These are phyloP conservation scores for Epithele typhae DNA, from an alignment of 768 basidiomycete species.

Conservation along the genomic window DNA sequence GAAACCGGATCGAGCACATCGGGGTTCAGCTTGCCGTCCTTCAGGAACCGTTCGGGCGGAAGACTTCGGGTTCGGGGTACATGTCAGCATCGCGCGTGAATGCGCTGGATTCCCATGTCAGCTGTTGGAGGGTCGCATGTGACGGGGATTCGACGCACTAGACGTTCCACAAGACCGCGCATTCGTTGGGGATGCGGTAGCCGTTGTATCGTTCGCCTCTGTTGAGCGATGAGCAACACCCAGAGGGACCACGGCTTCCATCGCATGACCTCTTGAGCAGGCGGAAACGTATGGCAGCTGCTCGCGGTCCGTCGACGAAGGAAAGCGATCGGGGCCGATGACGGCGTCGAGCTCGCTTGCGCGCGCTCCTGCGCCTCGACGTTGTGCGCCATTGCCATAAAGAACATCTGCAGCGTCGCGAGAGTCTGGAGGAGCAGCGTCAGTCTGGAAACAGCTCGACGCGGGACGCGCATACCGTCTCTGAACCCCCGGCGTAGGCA, in stretches of 20 bases:
- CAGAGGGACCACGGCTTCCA: slow-evolving; percentile 18
- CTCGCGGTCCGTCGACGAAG: slow-evolving; percentile 6
- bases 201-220: slow-evolving; percentile 26
- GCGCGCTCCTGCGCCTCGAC: slow-evolving; percentile 23
- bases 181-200: slow-evolving; percentile 25
- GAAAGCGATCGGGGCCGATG: slow-evolving; percentile 10
- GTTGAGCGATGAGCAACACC: slow-evolving; percentile 9
- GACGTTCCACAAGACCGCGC: slow-evolving; percentile 18
- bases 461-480: no score
- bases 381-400: slow-evolving; percentile 21
- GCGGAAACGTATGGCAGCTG: slow-evolving; percentile 21
- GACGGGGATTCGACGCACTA: slow-evolving; percentile 25
- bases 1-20: slow-evolving; percentile 13
- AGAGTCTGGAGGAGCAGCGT: slow-evolving; percentile 26
- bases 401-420: slow-evolving; percentile 17
- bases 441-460: slow-evolving; percentile 62
- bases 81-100: slow-evolving; percentile 31
- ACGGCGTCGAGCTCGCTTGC: slow-evolving; percentile 24
- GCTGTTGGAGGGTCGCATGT: slow-evolving; percentile 33
- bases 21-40: slow-evolving; percentile 25
- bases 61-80: slow-evolving; percentile 13
- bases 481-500: neutral
- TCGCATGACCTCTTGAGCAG: slow-evolving; percentile 19
- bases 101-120: slow-evolving; percentile 31
- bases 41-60: slow-evolving; percentile 14